phyloP scores from a whole-genome alignment of 805 yeast species.

The Yamadazyma akitaensis region DNA sequence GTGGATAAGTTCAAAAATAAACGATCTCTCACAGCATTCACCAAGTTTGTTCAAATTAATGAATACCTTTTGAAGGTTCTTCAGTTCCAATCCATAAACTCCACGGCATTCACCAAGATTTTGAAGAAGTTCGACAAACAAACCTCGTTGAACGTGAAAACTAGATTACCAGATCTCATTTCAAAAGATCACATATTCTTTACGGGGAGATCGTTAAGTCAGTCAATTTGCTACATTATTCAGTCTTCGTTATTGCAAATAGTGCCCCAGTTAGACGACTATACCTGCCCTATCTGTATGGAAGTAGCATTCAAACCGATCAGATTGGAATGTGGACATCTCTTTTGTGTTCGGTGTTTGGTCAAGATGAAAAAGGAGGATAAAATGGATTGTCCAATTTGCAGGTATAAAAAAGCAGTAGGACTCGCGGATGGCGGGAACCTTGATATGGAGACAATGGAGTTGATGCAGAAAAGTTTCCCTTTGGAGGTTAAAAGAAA shows the following conservation, averaged over 20 bases:
- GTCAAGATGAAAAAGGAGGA: conserved; percentile 60
- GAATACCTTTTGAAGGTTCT: conserved; percentile 52
- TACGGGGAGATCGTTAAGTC: conserved; percentile 49
- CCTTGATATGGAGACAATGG: conserved; percentile 52
- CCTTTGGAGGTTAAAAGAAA: conserved; percentile 67
- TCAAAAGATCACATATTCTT: conserved; percentile 41
- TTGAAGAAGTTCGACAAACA: conserved; percentile 75
- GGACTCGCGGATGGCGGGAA: conserved; percentile 56
- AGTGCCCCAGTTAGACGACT: conserved; percentile 74
- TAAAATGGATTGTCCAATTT: conserved; percentile 60
- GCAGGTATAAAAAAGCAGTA: conserved; percentile 53
- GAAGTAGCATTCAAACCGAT: conserved; percentile 72
- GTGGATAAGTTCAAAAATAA: conserved; percentile 44
- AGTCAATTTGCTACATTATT: conserved; percentile 53
- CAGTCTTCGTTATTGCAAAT: conserved; percentile 51
- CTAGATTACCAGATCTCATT: conserved; percentile 44
- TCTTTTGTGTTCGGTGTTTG: conserved; percentile 70
- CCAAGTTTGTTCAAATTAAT: conserved; percentile 52
- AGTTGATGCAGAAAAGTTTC: conserved; percentile 55
- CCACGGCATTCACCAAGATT: conserved; percentile 63
- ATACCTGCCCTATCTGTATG: conserved; percentile 70
- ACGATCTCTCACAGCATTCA: conserved; percentile 43
- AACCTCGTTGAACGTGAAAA: conserved; percentile 51
- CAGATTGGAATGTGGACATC: conserved; percentile 58
- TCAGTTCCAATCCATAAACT: conserved; percentile 60